Base-by-base conservation (phyloP, 2,329 filamentous ascomycete genomes). In the Knufia fluminis region DNA sequence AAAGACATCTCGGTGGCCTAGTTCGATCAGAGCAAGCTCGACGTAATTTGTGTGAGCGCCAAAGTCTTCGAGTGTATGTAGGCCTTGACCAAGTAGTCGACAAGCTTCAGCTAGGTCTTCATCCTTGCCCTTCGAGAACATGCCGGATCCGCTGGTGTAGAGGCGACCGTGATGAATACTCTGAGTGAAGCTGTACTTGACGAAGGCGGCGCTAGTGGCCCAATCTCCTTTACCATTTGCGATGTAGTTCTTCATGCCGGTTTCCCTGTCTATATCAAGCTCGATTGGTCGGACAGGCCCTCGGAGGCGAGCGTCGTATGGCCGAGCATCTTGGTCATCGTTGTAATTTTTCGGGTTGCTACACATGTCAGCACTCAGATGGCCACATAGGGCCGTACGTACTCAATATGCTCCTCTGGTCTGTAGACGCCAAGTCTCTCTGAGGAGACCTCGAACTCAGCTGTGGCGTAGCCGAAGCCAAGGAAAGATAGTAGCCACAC, bases 191-290 rank as follows among this genome's bases (percentile, higher is more conserved):
- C 85, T 89, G 67, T 80, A 86, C 58, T 82, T 81, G 52, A 95
- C 75, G 61, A 91, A 96, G 33, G 86, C 90, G 6, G 86, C 73
- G 55, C 89, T 95, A 17, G 92, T 98, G 1, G 90, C 87, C 86
- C 90, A 96, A 35, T 79, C 77, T 3, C 89, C 87, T 12, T 70
- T 73, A 65, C 97, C 91, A 61, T 96, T 97, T 52, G 91, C 82
- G 58, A 98, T 97, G 66, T 98, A 98, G 65, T 97, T 97, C 69
- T 97, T 98, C 91, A 98, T 95, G n/a, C 90, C 90, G 1, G 86
- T 92, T 4, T 77, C 71, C 28, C 71, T 70, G 60, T 92, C 86
- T 50, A 92, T 78, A 52, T 86, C 80, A 17, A 86, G 78, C 62
- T 92, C 86, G 35, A 78, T 67, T 3, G 77, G 76, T 52, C 79